These are phyloP conservation scores for Heterobasidion occidentale DNA, from an alignment of 1,284 basidiomycete genomes.

Conservation along the genomic window DNA sequence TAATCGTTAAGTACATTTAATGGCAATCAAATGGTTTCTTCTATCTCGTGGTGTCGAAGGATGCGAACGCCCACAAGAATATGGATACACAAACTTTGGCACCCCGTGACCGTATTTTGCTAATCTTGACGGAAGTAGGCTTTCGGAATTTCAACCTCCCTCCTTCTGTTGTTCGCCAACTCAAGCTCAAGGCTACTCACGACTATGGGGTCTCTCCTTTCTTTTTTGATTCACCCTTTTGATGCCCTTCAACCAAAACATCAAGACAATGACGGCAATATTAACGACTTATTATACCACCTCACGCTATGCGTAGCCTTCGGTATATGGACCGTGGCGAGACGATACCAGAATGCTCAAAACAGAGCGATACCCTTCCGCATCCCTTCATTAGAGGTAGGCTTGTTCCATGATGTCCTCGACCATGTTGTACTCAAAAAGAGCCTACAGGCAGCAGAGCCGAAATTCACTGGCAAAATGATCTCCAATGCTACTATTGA, in stretches of 20 bases:
- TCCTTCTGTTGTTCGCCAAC: neutral
- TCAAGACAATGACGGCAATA: constrained; percentile 21
- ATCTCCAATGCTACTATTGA: constrained; percentile 51
- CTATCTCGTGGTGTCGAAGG: too few species aligned
- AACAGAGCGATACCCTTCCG: constrained; percentile 66
- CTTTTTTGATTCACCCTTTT: constrained; percentile 13
- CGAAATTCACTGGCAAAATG: constrained; percentile 22
- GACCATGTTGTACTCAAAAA: constrained; percentile 8
- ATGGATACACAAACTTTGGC: too few species aligned
- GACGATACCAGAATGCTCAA: constrained; percentile 63
- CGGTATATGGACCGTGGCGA: constrained; percentile 69
- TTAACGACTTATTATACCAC: constrained; percentile 24
- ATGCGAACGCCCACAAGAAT: too few species aligned
- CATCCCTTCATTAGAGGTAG: constrained; percentile 50
- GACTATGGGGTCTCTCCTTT: constrained; percentile 12
- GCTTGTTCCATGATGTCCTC: constrained; percentile 14
- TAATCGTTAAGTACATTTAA: too few species aligned
- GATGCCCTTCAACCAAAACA: constrained; percentile 7
- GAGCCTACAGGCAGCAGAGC: constrained; percentile 7
- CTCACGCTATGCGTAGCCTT: constrained; percentile 60
- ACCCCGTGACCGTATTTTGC: neutral
- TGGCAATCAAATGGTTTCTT: too few species aligned
- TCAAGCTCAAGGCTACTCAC: neutral
- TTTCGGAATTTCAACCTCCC: neutral
- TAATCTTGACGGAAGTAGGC: neutral